phyloP scores from a whole-genome alignment of 768 basidiomycete species.

The Leucosporidium yakuticum region DNA sequence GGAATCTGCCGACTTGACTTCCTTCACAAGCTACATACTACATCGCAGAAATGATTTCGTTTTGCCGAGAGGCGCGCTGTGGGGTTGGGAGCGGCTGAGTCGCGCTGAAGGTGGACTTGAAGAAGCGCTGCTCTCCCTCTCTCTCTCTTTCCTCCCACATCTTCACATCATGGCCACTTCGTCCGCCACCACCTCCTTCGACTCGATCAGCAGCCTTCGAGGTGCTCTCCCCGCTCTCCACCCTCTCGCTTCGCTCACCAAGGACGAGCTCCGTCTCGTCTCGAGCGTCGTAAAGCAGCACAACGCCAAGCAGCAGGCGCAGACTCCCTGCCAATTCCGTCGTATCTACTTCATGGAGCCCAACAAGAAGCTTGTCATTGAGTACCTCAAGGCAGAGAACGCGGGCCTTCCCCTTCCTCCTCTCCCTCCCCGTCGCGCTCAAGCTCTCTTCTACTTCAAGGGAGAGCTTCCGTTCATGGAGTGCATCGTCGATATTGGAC shows the following conservation, averaged over 20 bases:
- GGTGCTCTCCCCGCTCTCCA: background rate
- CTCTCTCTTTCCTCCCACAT: background rate
- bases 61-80: too few species aligned
- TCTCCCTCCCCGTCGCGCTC: background rate
- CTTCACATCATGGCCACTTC: background rate
- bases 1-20: too few species aligned
- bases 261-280: slow-evolving; percentile 5
- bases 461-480: slow-evolving; percentile 1
- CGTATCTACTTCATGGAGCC: slow-evolving; percentile 12
- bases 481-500: background rate
- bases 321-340: background rate
- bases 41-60: too few species aligned
- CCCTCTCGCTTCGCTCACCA: slow-evolving; percentile 9
- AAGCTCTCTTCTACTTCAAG: slow-evolving; percentile 19
- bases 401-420: slow-evolving; percentile 11
- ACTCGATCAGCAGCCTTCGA: background rate
- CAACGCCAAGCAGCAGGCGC: slow-evolving; percentile 1
- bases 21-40: too few species aligned
- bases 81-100: too few species aligned
- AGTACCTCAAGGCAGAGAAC: slow-evolving; percentile 12
- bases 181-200: background rate
- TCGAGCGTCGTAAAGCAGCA: background rate
- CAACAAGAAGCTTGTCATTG: slow-evolving; percentile 9
- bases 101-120: too few species aligned
- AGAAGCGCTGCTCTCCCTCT: background rate